Evolutionary conservation across 768 basidiomycete genomes (phyloP).

Genomic region (Boletus rex-veris): DNA sequence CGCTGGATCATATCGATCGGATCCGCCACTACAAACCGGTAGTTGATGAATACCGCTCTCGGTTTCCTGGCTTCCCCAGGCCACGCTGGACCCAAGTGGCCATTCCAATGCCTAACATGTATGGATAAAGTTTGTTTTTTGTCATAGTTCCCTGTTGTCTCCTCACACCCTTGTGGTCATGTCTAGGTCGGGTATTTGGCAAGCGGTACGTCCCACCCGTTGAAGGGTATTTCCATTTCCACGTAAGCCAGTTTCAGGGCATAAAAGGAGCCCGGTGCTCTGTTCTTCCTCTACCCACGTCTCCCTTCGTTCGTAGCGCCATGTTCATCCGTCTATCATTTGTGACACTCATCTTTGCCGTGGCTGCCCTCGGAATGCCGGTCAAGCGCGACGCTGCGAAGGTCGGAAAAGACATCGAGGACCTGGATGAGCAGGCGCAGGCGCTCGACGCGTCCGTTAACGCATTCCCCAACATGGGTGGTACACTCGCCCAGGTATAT

Average conservation of each 20-base stretch:
- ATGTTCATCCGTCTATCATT: conserved; percentile 15
- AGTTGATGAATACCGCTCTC: too few relatives aligned
- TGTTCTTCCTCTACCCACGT: not conserved
- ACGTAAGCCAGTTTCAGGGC: not conserved
- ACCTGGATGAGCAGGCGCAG: fast-evolving
- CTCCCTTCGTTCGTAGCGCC: not conserved
- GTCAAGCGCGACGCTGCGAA: conserved; percentile 1
- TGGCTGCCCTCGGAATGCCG: conserved; percentile 9
- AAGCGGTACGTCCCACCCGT: not conserved
- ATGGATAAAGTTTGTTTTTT: not conserved
- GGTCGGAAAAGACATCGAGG: not conserved
- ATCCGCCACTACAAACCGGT: not conserved
- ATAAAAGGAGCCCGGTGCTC: not conserved
- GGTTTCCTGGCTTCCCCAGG: not conserved
- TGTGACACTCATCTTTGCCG: conserved; percentile 7
- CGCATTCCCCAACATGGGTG: not conserved
- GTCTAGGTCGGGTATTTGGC: not conserved
- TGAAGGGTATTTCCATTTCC: not conserved
- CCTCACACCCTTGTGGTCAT: not conserved
- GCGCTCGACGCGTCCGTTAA: not conserved
- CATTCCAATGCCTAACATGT: not conserved
- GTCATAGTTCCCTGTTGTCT: not conserved
- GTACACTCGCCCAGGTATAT: fast-evolving
- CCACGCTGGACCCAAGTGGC: not conserved
- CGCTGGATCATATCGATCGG: not conserved